Conservation (phyloP, 2,329 filamentous ascomycete genomes). For the Alternaria alternata region DNA sequence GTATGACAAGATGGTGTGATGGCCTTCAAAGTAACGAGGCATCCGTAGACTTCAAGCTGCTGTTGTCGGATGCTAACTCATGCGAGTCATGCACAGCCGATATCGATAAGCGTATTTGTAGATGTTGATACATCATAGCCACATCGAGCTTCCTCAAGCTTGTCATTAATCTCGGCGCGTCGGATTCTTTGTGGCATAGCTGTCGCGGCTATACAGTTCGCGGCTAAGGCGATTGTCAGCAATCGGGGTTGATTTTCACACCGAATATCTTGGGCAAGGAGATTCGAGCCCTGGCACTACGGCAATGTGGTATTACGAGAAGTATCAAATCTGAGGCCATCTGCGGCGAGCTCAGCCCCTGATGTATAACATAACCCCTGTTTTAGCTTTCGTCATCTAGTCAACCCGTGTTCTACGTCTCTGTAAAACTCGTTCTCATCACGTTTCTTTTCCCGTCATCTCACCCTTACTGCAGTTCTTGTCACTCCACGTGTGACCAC, state of each 20-base stretch:
- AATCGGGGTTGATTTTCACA: background rate
- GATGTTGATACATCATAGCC: background rate
- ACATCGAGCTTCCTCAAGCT: background rate
- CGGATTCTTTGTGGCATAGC: background rate
- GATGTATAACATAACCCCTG: background rate
- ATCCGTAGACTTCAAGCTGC: background rate
- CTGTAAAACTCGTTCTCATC: background rate
- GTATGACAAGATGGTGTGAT: background rate
- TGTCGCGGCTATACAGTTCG: too few species aligned
- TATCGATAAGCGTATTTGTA: slow-evolving; percentile 9
- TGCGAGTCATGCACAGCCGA: slow-evolving; percentile 7
- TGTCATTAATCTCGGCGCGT: background rate
- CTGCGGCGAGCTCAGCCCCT: background rate
- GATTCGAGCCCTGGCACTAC: background rate
- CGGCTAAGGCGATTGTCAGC: background rate
- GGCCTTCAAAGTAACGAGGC: background rate
- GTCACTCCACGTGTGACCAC: background rate
- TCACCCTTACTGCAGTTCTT: background rate
- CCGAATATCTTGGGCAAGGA: background rate
- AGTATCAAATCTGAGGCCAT: background rate
- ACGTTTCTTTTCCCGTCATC: background rate
- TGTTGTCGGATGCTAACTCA: background rate
- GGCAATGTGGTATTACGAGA: background rate
- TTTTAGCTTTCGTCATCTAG: background rate
- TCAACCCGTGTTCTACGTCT: background rate